These are phyloP conservation scores for Yamadazyma laniorum DNA, from an alignment of 805 yeast genomes.

Conservation along the genomic window DNA sequence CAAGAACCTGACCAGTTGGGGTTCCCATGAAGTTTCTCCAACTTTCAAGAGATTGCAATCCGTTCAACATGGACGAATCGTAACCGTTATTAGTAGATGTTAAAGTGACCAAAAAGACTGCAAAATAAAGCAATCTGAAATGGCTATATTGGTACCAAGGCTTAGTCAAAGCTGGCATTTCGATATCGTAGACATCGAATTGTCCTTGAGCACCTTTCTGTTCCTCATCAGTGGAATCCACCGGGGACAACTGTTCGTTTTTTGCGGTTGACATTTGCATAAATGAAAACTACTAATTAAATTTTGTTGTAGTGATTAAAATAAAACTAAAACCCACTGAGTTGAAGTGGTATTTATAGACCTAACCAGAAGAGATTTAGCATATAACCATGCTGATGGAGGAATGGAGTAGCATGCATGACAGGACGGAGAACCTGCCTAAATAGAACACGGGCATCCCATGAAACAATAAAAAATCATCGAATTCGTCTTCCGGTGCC, in stretches of 20 bases:
- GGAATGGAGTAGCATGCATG: too few species aligned
- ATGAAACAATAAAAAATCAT: too few species aligned
- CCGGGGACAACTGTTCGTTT: neutral
- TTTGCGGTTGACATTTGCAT: neutral
- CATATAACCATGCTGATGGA: too few species aligned
- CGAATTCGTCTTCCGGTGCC: too few species aligned
- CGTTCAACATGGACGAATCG: slow-evolving; percentile 51
- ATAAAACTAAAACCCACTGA: too few species aligned
- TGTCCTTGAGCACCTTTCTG: too few species aligned
- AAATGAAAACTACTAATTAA: too few species aligned
- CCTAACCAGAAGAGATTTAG: too few species aligned
- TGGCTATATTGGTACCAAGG: slow-evolving; percentile 33
- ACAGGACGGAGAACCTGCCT: too few species aligned
- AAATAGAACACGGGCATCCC: too few species aligned
- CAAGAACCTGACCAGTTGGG: slow-evolving; percentile 30
- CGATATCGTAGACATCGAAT: neutral
- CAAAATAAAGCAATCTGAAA: slow-evolving; percentile 31
- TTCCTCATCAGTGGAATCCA: neutral
- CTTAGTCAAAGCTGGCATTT: slow-evolving; percentile 15
- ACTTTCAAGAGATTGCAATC: slow-evolving; percentile 42
- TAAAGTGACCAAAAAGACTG: slow-evolving; percentile 39
- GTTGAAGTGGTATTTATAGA: too few species aligned
- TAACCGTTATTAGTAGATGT: slow-evolving; percentile 48
- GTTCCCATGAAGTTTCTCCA: slow-evolving; percentile 45
- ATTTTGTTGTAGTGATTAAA: too few species aligned